Evolutionary conservation across 1,284 basidiomycete species (phyloP), one percentile per base, ranked within the genome.

Genomic region (Neolentinus lepideus): DNA sequence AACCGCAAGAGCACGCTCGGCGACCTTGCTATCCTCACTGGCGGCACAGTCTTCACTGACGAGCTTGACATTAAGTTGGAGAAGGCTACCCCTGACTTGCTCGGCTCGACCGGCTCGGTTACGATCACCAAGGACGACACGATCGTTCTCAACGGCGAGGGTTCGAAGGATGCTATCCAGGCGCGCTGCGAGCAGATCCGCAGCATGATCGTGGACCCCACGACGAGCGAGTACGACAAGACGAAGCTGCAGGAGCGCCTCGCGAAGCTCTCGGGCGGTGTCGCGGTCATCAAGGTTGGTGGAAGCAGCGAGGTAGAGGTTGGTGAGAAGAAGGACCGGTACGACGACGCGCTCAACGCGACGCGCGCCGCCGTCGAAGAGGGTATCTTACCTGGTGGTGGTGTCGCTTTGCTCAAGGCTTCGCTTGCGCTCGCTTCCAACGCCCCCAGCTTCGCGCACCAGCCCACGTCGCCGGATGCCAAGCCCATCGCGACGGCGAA

Each of bases 101-200:
- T 99, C 62, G 96, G 96, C 58, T 88, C 89, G 29, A 92, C 93
- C 12, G 96, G 94, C 50, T 87, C 88, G 46, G 89, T 97, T 63
- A 94, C 94, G 51, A 85, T 98, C 72, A 98, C 96, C 65, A 99
- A 99, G 79, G 96, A 99, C 66, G 96, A 98, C 76, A 98, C 94
- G 21, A 96, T 99, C 71, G 73, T 98, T 69, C 84, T 99, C 64
- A 96, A 98, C 70, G 95, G 96, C 54, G 88, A 88, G 46, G 94
- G 94, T 55, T 80, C 86, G 62, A 95, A 95, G 79, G 84, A 90
- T 57, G 74, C 85, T 56, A 94, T 97, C 67, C 81, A 85, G 60
- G 87, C 86, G 26, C 90, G 94, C 59, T 98, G 94, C 76, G 95
- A 98, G 75, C 95, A 98, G 76, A 92, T 99, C 67, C 88, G 96